Percentiles rank a stretch among this genome's conserved stretches.
These are phyloP conservation scores for Fagus crenata DNA, from an alignment of 306 rosid genomes.

Conservation along the genomic window DNA sequence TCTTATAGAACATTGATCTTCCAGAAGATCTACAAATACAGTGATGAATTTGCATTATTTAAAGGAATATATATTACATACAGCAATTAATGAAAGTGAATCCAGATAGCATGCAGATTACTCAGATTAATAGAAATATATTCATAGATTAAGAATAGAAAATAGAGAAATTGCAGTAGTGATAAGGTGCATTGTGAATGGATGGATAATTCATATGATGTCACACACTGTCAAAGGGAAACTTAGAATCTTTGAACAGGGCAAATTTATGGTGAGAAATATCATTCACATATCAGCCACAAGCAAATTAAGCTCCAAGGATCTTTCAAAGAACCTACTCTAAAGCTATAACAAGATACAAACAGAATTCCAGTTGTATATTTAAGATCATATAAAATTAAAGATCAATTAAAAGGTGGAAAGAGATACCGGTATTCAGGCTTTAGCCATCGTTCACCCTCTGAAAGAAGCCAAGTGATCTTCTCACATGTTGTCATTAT, in stretches of 20 bases:
- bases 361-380: not conserved
- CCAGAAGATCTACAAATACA: conserved; percentile 70
- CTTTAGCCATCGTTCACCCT: conserved; percentile 87
- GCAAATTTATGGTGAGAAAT: conserved; percentile 1
- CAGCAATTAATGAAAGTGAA: conserved; percentile 13
- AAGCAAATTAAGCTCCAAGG: conserved; percentile 18
- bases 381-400: conserved; percentile 21
- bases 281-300: conserved; percentile 12
- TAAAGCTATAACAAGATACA: conserved; percentile 10
- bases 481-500: conserved; percentile 95
- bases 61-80: not conserved
- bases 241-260: not conserved
- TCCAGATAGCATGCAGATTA: conserved; percentile 9
- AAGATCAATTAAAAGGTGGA: conserved; percentile 18
- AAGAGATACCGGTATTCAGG: conserved; percentile 77
- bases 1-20: conserved; percentile 82
- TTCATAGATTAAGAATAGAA: not conserved
- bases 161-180: not conserved
- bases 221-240: not conserved
- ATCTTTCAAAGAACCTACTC: conserved; percentile 7
- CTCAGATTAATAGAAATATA: conserved; percentile 4
- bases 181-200: not conserved
- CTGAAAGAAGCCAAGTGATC: conserved; percentile 93
- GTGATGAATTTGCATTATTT: conserved; percentile 8
- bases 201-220: not conserved